Conservation (phyloP, 2,329 filamentous ascomycete genomes). For the Paracamarosporium sp. region DNA sequence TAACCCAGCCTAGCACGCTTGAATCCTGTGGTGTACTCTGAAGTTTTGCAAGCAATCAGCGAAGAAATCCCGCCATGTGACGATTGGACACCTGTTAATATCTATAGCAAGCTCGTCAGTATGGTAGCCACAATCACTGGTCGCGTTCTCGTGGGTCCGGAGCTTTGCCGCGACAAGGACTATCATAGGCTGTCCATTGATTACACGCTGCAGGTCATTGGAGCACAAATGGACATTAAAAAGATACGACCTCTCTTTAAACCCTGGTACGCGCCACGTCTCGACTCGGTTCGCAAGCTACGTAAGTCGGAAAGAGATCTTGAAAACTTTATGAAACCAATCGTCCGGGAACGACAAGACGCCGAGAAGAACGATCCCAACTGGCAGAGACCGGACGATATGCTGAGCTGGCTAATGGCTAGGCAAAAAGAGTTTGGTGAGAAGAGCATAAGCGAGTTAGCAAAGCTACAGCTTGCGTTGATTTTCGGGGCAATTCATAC, state of each 20-base stretch:
- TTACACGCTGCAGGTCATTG: constrained; percentile 42
- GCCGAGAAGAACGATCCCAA: constrained; percentile 32
- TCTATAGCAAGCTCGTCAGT: constrained; percentile 34
- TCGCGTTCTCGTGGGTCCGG: constrained; percentile 41
- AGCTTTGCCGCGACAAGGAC: constrained; percentile 33
- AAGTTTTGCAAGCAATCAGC: constrained; percentile 39
- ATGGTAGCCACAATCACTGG: constrained; percentile 44
- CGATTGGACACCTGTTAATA: constrained; percentile 40
- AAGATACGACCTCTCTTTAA: constrained; percentile 30
- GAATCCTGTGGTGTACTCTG: constrained; percentile 33
- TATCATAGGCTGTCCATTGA: constrained; percentile 38
- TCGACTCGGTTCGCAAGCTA: constrained; percentile 30
- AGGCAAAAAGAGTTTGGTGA: constrained; percentile 16
- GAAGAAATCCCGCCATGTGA: constrained; percentile 35
- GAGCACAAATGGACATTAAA: constrained; percentile 35
- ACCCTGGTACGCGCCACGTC: constrained; percentile 31
- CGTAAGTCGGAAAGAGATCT: constrained; percentile 23
- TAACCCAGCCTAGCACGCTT: constrained; percentile 33
- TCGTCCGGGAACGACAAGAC: constrained; percentile 31
- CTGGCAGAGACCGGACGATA: constrained; percentile 44
- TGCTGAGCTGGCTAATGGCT: constrained; percentile 48
- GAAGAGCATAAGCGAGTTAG: constrained; percentile 11
- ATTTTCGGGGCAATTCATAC: constrained; percentile 43
- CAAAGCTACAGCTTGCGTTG: constrained; percentile 27
- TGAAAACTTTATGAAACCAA: constrained; percentile 24